These are phyloP conservation scores for Mucor lusitanicus DNA, from an alignment of 371 early-diverging fungal genomes.

Conservation along the genomic window DNA sequence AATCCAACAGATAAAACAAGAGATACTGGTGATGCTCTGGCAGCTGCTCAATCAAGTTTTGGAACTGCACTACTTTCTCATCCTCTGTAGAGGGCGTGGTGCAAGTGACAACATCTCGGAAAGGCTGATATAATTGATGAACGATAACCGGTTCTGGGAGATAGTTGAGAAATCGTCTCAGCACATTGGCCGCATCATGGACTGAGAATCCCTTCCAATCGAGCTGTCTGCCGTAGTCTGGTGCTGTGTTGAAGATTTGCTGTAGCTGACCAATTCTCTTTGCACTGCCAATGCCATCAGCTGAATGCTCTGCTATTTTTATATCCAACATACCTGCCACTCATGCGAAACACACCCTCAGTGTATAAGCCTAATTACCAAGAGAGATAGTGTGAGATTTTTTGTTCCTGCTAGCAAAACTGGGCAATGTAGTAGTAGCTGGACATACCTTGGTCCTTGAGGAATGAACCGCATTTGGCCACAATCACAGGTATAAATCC, in stretches of 20 bases:
- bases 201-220: conserved; percentile 64
- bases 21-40: conserved; percentile 64
- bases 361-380: conserved; percentile 26
- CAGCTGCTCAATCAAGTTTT: conserved; percentile 52
- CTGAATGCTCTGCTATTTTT: neutral
- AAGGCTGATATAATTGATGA: conserved; percentile 56
- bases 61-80: conserved; percentile 49
- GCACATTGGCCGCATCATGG: conserved; percentile 65
- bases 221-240: conserved; percentile 58
- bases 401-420: neutral
- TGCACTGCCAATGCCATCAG: conserved; percentile 30
- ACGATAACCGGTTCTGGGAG: conserved; percentile 70
- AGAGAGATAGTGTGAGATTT: neutral
- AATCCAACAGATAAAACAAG: conserved; percentile 62
- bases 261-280: conserved; percentile 65
- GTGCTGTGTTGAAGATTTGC: conserved; percentile 56
- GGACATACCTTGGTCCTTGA: conserved; percentile 50
- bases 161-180: conserved; percentile 61
- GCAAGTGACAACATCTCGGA: conserved; percentile 59
- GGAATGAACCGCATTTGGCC: conserved; percentile 52
- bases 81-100: neutral
- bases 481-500: conserved; percentile 56
- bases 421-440: neutral
- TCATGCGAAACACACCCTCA: conserved; percentile 43
- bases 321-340: conserved; percentile 29